phyloP scores from a whole-genome alignment of 2,329 filamentous ascomycete species.

The Talaromyces sp. region DNA sequence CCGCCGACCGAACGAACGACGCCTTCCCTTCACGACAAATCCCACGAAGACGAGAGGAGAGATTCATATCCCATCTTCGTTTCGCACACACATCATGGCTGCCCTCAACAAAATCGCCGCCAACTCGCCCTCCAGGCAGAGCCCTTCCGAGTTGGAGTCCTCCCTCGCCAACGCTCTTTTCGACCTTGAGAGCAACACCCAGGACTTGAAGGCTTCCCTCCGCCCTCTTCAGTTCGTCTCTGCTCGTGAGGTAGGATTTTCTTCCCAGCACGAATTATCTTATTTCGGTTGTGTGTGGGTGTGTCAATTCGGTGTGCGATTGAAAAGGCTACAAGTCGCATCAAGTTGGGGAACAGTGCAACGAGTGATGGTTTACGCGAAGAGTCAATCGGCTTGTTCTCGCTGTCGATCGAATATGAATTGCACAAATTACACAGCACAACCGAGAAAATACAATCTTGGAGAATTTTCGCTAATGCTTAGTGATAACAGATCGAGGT shows the following conservation, averaged over 20 bases:
- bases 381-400: neutral
- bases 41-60: slow-evolving; percentile 3
- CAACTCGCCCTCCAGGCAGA: slow-evolving; percentile 94
- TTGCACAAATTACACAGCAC: neutral
- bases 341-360: neutral
- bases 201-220: slow-evolving; percentile 93
- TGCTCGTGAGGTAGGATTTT: slow-evolving; percentile 80
- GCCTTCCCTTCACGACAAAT: slow-evolving; percentile 16
- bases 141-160: slow-evolving; percentile 95
- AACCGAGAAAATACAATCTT: neutral
- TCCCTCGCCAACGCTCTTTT: slow-evolving; percentile 95
- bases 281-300: neutral
- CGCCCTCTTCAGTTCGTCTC: slow-evolving; percentile 98
- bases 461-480: slow-evolving; percentile 19
- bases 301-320: slow-evolving; percentile 1
- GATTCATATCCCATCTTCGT: slow-evolving; percentile 8
- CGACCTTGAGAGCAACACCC: slow-evolving; percentile 98
- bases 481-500: slow-evolving; percentile 81
- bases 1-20: slow-evolving; percentile 16
- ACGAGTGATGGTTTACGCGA: neutral
- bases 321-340: neutral
- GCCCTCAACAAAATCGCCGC: slow-evolving; percentile 96
- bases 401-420: neutral
- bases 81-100: slow-evolving; percentile 54
- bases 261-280: neutral